Conservation (phyloP, 176 grass and related monocot genomes). For the Carex cristatella region DNA sequence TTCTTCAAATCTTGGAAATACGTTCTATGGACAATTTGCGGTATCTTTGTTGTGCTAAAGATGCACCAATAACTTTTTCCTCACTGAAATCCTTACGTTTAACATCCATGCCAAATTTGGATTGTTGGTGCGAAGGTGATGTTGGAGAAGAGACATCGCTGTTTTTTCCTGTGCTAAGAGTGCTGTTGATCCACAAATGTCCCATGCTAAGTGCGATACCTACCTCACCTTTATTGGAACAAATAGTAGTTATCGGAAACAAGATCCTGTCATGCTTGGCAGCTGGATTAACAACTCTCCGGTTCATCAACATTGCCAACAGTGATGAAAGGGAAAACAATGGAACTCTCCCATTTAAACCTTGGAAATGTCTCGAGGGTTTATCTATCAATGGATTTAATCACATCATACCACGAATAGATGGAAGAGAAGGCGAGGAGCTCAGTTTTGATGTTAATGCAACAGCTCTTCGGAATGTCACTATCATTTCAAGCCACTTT, state of each 20-base stretch:
- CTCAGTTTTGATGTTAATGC: not conserved
- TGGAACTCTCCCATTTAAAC: not conserved
- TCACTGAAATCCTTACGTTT: too few relatives aligned
- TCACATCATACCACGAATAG: not conserved
- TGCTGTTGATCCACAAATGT: not conserved
- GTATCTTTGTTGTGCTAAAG: not conserved
- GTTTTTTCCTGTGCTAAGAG: conserved; percentile 12
- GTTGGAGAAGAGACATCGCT: too few relatives aligned
- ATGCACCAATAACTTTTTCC: not conserved
- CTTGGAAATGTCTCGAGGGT: not conserved
- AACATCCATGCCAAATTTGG: too few relatives aligned
- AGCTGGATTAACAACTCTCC: not conserved
- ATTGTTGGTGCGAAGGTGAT: too few relatives aligned
- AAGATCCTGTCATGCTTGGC: not conserved
- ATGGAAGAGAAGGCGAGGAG: not conserved
- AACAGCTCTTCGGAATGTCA: not conserved
- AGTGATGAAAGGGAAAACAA: not conserved
- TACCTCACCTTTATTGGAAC: not conserved
- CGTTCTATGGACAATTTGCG: not conserved
- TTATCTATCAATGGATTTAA: not conserved
- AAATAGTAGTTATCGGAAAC: not conserved
- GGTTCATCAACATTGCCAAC: not conserved
- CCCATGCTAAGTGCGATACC: conserved; percentile 19
- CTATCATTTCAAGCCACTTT: not conserved
- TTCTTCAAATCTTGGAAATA: too few relatives aligned